Base-by-base conservation (phyloP, 129 eudicot genomes). In the Logfia minima region DNA sequence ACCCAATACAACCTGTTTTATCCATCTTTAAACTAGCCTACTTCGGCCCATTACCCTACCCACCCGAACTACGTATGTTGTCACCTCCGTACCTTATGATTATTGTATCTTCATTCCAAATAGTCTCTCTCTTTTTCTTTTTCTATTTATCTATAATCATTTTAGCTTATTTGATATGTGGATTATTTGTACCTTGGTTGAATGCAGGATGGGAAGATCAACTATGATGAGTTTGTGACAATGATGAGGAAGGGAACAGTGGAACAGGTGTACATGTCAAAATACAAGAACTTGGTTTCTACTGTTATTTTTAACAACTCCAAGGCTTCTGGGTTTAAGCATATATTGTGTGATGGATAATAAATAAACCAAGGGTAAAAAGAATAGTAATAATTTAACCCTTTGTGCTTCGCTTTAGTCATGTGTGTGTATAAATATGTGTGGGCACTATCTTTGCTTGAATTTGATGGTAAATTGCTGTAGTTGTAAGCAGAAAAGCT, bases 221-320 rank as follows among this genome's bases (percentile, higher is more conserved):
- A 93, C 79, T 93, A 80, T 52, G 92, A 90, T 17, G 98, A 93
- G 80, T 93, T 93, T 79, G 91, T 66, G 69, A 56, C 81, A 18
- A 90, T 93, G 98, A 93, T 88, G 98, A 93, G 72, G 77, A 90
- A 87, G 79, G 98, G 98, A 77, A 87, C 90, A 19, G 52, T 81
- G 66, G 91, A 88, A 74, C 79, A 31, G 84, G 82, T 62, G 82
- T 62, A 79, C 29, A 72, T 77, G 29, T 66, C 59, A 72, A 80
- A 41, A 39, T 26, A 66, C 78, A 76, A 67, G 76, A 62, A 39
- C 43, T 59, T 81, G 84, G 75, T 75, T 75, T 75, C 23, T 68
- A 81, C 59, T 56, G 68, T 67, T 73, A 19, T 75, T 13, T 43
- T 10, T 39, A 61, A 34, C 13, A 51, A 62, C 69, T 53, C 75